A percentile compares a stretch with the other conserved stretches of the same genome.
Evolutionary conservation across 179 eudicot species (phyloP).

Genomic region (Vitellaria paradoxa): DNA sequence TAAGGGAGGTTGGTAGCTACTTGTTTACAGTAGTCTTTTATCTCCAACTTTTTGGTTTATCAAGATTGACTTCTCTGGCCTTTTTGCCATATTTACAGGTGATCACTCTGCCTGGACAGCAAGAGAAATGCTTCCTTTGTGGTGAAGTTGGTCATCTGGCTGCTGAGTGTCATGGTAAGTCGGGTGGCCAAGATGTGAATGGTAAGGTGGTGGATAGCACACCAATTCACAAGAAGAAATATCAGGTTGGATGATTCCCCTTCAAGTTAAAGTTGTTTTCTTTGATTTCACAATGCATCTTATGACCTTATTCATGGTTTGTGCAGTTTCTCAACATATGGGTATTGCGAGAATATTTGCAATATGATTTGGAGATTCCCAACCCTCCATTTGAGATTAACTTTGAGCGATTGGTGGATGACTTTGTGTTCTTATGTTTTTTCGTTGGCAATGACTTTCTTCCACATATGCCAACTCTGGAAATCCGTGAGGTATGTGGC

Average conservation of each 20-base stretch:
- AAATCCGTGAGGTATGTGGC: conserved; percentile 90
- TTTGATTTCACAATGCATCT: conserved; percentile 10
- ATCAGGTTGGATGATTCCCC: conserved; percentile 59
- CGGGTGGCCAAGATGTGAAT: conserved; percentile 35
- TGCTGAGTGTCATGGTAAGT: conserved; percentile 73
- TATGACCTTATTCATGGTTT: conserved; percentile 1
- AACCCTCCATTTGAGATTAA: conserved; percentile 70
- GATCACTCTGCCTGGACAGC: conserved; percentile 73
- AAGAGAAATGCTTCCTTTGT: conserved; percentile 88
- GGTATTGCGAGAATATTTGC: conserved; percentile 93
- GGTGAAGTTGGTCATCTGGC: conserved; percentile 96
- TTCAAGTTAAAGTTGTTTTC: conserved; percentile 1
- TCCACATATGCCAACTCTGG: conserved; percentile 98
- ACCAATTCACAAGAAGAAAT: conserved; percentile 90
- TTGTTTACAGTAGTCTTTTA: not conserved
- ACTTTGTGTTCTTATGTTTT: conserved; percentile 93
- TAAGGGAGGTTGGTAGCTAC: conserved; percentile 81
- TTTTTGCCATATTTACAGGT: conserved; percentile 41
- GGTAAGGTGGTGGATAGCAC: conserved; percentile 54
- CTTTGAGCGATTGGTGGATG: conserved; percentile 90
- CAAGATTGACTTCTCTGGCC: not conserved
- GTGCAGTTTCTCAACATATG: conserved; percentile 88
- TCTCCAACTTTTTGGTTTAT: not conserved
- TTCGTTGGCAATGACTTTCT: conserved; percentile 99
- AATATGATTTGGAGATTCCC: conserved; percentile 73